phyloP scores from a whole-genome alignment of 176 grass and related monocot genomes.

The Zea luxurians region DNA sequence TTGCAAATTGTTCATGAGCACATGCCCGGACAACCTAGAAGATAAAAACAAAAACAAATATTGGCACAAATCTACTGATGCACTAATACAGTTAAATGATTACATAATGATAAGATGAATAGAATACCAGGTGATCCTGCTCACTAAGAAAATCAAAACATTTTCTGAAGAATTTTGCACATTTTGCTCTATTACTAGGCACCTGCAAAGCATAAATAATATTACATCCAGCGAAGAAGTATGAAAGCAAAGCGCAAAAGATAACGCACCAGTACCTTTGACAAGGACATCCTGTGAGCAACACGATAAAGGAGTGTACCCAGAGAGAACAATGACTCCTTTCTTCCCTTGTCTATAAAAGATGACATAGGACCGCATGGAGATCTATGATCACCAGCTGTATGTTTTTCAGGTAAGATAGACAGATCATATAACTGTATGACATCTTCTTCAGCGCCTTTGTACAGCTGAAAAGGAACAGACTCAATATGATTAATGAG shows the following conservation, averaged over 20 bases:
- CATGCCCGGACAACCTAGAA: constrained; percentile 80
- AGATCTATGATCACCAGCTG: constrained; percentile 67
- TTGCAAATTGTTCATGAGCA: constrained; percentile 98
- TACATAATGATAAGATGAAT: constrained; percentile 15
- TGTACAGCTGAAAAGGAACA: constrained; percentile 79
- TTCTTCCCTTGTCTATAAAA: constrained; percentile 88
- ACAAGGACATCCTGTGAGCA: constrained; percentile 96
- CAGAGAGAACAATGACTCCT: constrained; percentile 85
- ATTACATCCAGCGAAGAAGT: constrained; percentile 22
- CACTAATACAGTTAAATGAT: constrained; percentile 10
- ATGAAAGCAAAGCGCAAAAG: constrained; percentile 4
- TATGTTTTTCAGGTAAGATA: constrained; percentile 65
- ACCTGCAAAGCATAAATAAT: constrained; percentile 53
- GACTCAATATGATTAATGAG: constrained; percentile 25
- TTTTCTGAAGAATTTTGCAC: constrained; percentile 92
- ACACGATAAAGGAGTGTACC: constrained; percentile 91
- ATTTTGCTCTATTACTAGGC: constrained; percentile 81
- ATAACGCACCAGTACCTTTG: constrained; percentile 61
- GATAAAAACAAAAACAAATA: constrained; percentile 7
- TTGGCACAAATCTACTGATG: neutral
- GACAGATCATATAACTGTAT: constrained; percentile 94
- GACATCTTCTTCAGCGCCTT: constrained; percentile 94
- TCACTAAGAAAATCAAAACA: constrained; percentile 93
- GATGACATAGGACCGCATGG: constrained; percentile 66
- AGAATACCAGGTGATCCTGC: constrained; percentile 91